Base-by-base conservation (phyloP, 2,329 filamentous ascomycete species). In the Diaporthe sp. region DNA sequence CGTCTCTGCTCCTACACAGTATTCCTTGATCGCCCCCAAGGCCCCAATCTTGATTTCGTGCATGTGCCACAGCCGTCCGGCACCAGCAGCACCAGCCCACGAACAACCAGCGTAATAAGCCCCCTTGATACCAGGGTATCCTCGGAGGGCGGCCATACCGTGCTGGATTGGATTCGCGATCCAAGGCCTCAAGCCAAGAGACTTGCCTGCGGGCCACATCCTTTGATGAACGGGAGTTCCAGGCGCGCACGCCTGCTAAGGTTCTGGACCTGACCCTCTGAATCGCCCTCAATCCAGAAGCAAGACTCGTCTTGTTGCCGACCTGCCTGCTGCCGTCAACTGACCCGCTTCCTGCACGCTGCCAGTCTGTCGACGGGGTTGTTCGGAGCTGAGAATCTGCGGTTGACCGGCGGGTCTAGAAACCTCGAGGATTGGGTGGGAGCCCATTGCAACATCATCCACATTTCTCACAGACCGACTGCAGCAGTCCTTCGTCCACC, bases 361-460 rank as follows among this genome's bases (percentile, higher is more conserved):
- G 61, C 30, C 30, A 44, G 61, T 44, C 61, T 66, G 61, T 51
- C 61, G 22, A 66, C 42, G 61, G 44, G 61, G 22, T 30, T 44
- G 30, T 63, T 35, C 61, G 61, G 44, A 66, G 61, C 61, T 30
- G 44, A 44, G 61, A 51, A 22, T 51, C n/a, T 66, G 61, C 61
- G 61, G 30, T 66, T 32, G 61, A 37, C 61, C 61, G 42, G 61
- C 44, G 42, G 42, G 61, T 66, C 44, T 66, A 47, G 30, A 66
- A 35, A 35, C 61, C 61, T 50, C 61, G 22, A 51, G 30, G 42
- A 32, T 27, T 66, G 61, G 61, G 61, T 66, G 61, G 61, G 27
- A 50, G 61, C 61, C 53, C 61, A 53, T 35, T 72, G 69, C 73
- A 56, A 74, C 73, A 61, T 58, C 66, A 71, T 61, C 69, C 73